Evolutionary conservation across 768 basidiomycete species (phyloP).

Genomic region (Melanogaster broomeanus): DNA sequence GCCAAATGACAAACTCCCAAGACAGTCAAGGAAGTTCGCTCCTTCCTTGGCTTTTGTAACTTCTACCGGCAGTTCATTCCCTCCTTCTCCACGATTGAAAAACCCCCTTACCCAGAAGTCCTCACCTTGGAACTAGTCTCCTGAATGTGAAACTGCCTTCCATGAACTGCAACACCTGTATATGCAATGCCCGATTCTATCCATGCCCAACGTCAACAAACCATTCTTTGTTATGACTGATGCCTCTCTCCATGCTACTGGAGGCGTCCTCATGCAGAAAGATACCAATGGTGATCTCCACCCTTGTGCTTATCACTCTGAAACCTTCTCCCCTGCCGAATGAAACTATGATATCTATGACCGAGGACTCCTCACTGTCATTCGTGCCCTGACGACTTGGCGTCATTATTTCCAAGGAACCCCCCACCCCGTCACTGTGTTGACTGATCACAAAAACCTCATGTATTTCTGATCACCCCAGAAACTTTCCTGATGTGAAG

Average conservation of each 20-base stretch:
- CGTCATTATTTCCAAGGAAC: slow-evolving; percentile 36
- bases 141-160: not conserved
- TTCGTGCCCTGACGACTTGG: slow-evolving; percentile 6
- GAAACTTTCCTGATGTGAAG: too few species aligned
- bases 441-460: slow-evolving; percentile 31
- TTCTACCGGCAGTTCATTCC: slow-evolving; percentile 36
- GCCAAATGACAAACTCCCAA: slow-evolving; percentile 27
- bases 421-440: slow-evolving; percentile 28
- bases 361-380: not conserved
- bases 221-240: slow-evolving; percentile 2
- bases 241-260: not conserved
- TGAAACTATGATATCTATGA: slow-evolving; percentile 52
- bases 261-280: not conserved
- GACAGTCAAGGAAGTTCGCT: too few species aligned
- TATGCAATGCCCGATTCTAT: not conserved
- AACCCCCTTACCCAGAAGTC: slow-evolving; percentile 15
- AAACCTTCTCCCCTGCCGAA: slow-evolving; percentile 27
- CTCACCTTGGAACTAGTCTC: not conserved
- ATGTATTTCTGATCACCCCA: slow-evolving; percentile 4
- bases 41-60: too few species aligned
- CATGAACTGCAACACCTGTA: not conserved
- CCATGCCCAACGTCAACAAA: slow-evolving; percentile 8
- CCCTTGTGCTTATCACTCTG: too few species aligned
- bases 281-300: not conserved
- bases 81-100: slow-evolving; percentile 32